Evolutionary conservation across 352 stramenopile species (phyloP).

Genomic region (Phytophthora rubi): DNA sequence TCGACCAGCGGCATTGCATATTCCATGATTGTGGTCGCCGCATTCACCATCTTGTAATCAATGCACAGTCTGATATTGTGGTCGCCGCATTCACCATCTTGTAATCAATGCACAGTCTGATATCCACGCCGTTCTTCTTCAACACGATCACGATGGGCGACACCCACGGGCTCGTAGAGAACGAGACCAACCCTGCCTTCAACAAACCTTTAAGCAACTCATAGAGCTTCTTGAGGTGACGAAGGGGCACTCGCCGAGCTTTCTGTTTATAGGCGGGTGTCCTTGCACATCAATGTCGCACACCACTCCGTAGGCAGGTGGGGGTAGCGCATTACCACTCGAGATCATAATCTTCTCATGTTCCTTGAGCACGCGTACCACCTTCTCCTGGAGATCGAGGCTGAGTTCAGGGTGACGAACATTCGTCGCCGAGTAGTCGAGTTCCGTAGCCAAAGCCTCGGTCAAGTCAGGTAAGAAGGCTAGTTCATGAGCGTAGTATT

Average conservation of each 20-base stretch:
- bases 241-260: neutral
- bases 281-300: neutral
- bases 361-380: neutral
- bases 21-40: neutral
- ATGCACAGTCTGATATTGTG: neutral
- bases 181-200: neutral
- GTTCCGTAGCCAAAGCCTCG: neutral
- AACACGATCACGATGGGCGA: neutral
- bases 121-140: neutral
- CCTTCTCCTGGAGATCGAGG: neutral
- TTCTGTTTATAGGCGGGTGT: neutral
- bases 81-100: neutral
- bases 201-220: neutral
- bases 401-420: neutral
- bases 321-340: neutral
- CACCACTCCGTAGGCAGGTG: neutral
- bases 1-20: neutral
- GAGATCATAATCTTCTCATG: neutral
- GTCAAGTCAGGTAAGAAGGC: neutral
- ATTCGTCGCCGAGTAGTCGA: neutral
- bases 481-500: neutral
- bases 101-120: slow-evolving; percentile 1
- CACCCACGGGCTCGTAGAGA: neutral
- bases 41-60: slow-evolving; percentile 1
- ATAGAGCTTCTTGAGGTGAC: neutral